phyloP scores from a whole-genome alignment of 164 flowering plant genomes.

The Litsea cubeba region DNA sequence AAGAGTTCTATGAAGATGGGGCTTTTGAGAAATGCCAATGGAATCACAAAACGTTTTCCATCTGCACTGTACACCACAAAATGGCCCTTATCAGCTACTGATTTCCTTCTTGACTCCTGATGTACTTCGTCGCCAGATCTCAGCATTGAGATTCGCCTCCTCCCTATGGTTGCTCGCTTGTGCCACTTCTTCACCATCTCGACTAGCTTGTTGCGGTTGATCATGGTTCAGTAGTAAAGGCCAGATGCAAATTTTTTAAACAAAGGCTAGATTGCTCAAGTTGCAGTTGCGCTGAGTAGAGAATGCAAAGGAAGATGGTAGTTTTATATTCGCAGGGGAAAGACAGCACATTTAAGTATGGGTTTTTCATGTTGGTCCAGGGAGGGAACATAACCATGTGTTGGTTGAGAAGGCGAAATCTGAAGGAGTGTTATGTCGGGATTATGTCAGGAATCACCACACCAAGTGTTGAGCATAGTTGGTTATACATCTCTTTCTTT shows the following conservation, averaged over 20 bases:
- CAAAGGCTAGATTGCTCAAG: no score
- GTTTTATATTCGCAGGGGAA: background rate
- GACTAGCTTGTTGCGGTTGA: constrained; percentile 9
- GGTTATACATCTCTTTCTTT: background rate
- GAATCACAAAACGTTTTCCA: constrained; percentile 16
- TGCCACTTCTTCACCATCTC: constrained; percentile 13
- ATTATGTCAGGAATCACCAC: background rate
- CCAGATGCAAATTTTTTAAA: background rate
- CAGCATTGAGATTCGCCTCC: constrained; percentile 3
- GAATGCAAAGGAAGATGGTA: background rate
- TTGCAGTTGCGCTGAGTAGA: background rate
- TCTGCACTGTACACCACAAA: constrained; percentile 16
- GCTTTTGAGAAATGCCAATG: constrained; percentile 19
- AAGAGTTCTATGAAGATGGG: constrained; percentile 26
- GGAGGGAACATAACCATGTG: constrained; percentile 2
- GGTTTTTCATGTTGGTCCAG: background rate
- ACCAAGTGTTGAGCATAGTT: background rate
- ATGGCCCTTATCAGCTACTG: constrained; percentile 14
- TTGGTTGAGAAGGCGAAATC: background rate
- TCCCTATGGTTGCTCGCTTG: background rate
- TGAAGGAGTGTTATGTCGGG: background rate
- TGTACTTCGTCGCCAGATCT: background rate
- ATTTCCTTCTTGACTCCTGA: background rate
- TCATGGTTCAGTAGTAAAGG: background rate
- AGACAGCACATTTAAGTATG: background rate